Evolutionary conservation across 108 stramenopile genomes (phyloP).

Genomic region (Licmophora abbreviata): DNA sequence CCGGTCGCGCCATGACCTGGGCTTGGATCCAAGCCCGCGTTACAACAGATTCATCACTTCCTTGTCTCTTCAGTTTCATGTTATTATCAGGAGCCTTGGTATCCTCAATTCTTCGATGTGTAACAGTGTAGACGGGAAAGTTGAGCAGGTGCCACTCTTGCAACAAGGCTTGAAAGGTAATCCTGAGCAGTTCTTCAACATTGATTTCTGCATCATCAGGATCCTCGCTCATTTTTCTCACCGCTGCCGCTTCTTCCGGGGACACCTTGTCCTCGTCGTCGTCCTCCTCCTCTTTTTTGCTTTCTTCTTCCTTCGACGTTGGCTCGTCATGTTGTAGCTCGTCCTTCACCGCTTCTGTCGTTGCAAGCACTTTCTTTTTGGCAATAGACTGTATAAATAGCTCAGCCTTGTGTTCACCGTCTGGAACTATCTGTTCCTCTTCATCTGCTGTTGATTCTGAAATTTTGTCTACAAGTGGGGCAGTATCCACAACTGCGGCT

Average conservation of each 20-base stretch:
- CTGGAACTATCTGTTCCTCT: background rate
- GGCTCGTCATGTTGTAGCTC: background rate
- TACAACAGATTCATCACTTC: too few relatives aligned
- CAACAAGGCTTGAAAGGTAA: conserved; percentile 14
- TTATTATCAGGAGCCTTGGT: background rate
- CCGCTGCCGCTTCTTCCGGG: conserved; percentile 8
- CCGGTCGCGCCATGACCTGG: conserved; percentile 13
- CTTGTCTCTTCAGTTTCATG: too few relatives aligned
- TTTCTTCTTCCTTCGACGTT: conserved; percentile 1
- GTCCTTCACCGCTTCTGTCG: background rate
- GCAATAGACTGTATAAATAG: background rate
- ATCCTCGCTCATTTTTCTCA: background rate
- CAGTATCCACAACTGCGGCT: too few relatives aligned
- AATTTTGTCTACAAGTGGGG: background rate
- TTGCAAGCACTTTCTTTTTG: background rate
- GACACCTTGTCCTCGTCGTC: conserved; percentile 1
- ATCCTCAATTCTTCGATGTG: background rate
- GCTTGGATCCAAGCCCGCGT: conserved; percentile 10
- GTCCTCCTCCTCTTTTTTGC: conserved; percentile 4
- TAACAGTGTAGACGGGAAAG: conserved; percentile 7
- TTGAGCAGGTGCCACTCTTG: conserved; percentile 19
- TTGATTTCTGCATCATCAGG: conserved; percentile 13
- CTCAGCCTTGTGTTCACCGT: background rate
- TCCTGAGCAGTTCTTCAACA: conserved; percentile 12
- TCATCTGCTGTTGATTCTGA: conserved; percentile 1